phyloP scores from a whole-genome alignment of 2,329 filamentous ascomycete genomes.

The Sporothrix curviconia region DNA sequence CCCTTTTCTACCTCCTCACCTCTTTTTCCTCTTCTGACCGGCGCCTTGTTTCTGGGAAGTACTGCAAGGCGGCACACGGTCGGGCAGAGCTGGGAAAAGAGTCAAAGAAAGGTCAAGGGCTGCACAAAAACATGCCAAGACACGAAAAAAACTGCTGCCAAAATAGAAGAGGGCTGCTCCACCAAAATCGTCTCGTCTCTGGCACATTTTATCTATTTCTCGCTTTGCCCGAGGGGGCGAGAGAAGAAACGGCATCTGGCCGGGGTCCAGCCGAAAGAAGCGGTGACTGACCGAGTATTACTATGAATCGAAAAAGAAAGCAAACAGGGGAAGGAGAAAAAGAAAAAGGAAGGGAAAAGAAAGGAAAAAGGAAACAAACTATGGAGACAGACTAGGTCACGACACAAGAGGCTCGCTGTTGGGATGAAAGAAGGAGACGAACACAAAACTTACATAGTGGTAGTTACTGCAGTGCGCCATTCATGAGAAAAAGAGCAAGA shows the following conservation, averaged over 20 bases:
- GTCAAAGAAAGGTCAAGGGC: background rate
- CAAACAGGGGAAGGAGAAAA: background rate
- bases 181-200: too few relatives aligned
- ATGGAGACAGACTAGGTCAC: too few relatives aligned
- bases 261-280: background rate
- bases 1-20: background rate
- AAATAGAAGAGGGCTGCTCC: too few relatives aligned
- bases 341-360: background rate
- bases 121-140: too few relatives aligned
- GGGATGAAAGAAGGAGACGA: background rate
- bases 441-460: too few relatives aligned
- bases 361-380: too few relatives aligned
- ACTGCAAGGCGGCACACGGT: background rate
- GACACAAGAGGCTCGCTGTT: too few relatives aligned
- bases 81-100: background rate
- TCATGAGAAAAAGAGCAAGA: background rate
- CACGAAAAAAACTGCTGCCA: too few relatives aligned
- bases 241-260: background rate
- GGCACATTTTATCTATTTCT: background rate
- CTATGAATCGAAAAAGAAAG: too few relatives aligned
- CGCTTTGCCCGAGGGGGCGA: background rate
- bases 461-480: too few relatives aligned
- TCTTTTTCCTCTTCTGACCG: background rate
- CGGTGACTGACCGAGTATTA: too few relatives aligned
- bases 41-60: background rate